A percentile compares a stretch with the other conserved stretches of the same genome.
These are phyloP conservation scores for Flaveria brownii DNA, from an alignment of 129 eudicot species.

Conservation along the genomic window DNA sequence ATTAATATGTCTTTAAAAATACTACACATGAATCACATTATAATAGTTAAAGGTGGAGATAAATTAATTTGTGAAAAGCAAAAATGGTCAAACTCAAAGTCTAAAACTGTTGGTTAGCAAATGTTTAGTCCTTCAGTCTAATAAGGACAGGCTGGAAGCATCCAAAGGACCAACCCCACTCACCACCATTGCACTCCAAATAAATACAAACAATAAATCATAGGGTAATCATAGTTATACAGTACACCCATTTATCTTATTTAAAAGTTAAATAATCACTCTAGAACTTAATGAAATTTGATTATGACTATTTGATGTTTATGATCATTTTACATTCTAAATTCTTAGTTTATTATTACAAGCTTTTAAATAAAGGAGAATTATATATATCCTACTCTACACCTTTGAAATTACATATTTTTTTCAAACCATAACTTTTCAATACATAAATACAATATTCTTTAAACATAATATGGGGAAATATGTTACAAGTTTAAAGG, in stretches of 20 bases:
- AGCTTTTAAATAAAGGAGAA: no score
- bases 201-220: conserved; percentile 41
- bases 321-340: background rate
- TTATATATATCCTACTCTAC: no score
- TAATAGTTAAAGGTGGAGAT: background rate
- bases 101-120: conserved; percentile 34
- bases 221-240: conserved; percentile 41
- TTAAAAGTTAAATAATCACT: background rate
- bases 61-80: conserved; percentile 33
- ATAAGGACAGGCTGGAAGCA: conserved; percentile 91
- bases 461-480: no score
- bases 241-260: conserved; percentile 28
- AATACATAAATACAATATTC: no score
- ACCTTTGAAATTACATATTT: no score
- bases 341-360: no score
- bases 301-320: background rate
- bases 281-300: background rate
- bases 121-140: conserved; percentile 30
- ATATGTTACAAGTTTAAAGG: no score
- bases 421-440: no score
- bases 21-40: conserved; percentile 17
- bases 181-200: conserved; percentile 47
- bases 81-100: conserved; percentile 57
- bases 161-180: conserved; percentile 84
- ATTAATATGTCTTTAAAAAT: background rate